These are phyloP conservation scores for Aspergillus ustus DNA, from an alignment of 2,329 filamentous ascomycete genomes.

Conservation along the genomic window DNA sequence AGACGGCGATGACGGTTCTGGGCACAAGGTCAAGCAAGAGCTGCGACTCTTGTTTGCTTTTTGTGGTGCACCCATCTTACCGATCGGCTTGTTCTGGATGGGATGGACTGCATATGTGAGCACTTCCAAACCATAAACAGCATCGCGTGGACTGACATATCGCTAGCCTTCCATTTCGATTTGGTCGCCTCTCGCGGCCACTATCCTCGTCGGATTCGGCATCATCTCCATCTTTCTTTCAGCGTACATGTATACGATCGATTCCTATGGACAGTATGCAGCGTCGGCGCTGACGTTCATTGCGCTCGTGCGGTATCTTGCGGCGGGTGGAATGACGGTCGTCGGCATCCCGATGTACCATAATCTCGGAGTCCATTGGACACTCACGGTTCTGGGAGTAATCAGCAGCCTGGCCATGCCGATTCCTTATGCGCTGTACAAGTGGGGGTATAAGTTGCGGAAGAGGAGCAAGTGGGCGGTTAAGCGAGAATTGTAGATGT, in stretches of 20 bases:
- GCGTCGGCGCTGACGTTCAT: constrained; percentile 52
- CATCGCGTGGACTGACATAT: neutral
- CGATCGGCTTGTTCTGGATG: neutral
- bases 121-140: neutral
- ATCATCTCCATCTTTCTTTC: constrained; percentile 55
- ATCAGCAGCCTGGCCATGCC: constrained; percentile 3
- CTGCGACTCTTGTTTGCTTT: neutral
- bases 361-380: constrained; percentile 46
- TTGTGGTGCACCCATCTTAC: neutral
- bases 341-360: constrained; percentile 42
- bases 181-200: constrained; percentile 57
- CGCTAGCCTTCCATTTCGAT: constrained; percentile 44
- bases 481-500: neutral
- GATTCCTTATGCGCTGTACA: neutral
- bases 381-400: constrained; percentile 44
- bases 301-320: constrained; percentile 46
- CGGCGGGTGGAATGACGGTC: constrained; percentile 41
- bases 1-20: constrained; percentile 26
- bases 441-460: neutral
- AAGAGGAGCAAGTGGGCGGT: constrained; percentile 8
- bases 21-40: neutral
- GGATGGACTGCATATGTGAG: neutral
- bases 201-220: constrained; percentile 57
- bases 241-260: constrained; percentile 61
- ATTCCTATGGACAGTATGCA: constrained; percentile 57